Base-by-base conservation (phyloP, 2,329 filamentous ascomycete genomes). In the Trichophyton schoenleinii region DNA sequence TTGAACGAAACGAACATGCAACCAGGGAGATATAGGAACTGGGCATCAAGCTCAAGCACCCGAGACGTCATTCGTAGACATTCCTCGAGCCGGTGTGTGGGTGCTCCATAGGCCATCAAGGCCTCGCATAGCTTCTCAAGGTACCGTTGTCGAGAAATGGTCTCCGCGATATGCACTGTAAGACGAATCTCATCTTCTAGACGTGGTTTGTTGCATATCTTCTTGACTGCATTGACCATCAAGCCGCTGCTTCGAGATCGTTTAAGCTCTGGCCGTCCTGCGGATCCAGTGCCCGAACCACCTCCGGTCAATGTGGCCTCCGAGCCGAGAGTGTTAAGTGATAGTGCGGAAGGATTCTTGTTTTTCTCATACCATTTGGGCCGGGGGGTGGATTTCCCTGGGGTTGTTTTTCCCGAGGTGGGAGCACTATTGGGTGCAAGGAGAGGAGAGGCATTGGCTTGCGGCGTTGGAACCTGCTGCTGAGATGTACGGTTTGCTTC, bases 1-100 rank as follows among this genome's bases (percentile, higher is more conserved):
- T 84, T 91, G 69, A 96, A 96, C 3, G 89, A 92, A 70, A 96
- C 87, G 61, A 96, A 88, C 91, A 96, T 96, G 69, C 89, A 95
- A 0, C 89, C 89, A 0, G 91, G 91, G 34, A 96, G 83, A 70
- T 96, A 96, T 22, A 96, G 77, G 67, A 94, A 96, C 68, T 95
- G 90, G 4, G 87, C 87, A 66, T 95, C 88, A 15, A 96, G 91
- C 72, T 91, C 88, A 42, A 96, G 81, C 1, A 94, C 88, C n/a
- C 88, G 82, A 1, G 91, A 87, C 7, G 88, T 91, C 88, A 92
- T 95, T 64, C 82, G 86, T 83, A 96, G 86, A 72, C 95, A 96
- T 70, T 95, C 78, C 73, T 96, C 91, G 20, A 96, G 78, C 9
- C 91, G 86, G 75, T 96, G 91, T 0, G 91, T 95, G 0, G 91